phyloP scores from a whole-genome alignment of 208 protist species.

The Wallacemonas rigidus region DNA sequence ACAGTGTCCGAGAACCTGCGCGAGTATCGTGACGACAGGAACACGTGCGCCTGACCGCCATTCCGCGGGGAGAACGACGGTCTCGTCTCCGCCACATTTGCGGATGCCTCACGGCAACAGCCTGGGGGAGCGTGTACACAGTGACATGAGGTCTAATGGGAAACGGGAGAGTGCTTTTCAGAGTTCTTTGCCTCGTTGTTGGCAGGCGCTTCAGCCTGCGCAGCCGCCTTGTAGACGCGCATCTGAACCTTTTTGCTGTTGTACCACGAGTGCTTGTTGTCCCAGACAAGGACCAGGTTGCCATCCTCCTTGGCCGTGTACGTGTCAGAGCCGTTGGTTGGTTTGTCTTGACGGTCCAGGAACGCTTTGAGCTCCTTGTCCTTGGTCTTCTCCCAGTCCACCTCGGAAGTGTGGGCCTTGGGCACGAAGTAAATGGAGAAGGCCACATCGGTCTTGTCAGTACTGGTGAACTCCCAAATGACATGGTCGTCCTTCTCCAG shows the following conservation, averaged over 20 bases:
- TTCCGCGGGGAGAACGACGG: no score
- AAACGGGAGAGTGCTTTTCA: conserved; percentile 1
- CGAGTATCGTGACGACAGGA: no score
- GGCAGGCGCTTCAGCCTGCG: background rate
- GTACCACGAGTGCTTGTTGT: conserved; percentile 60
- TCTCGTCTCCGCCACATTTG: no score
- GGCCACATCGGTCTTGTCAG: conserved; percentile 38
- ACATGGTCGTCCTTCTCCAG: conserved; percentile 50
- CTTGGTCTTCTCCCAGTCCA: conserved; percentile 24
- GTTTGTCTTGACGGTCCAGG: conserved; percentile 26
- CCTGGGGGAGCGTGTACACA: no score
- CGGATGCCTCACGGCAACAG: no score
- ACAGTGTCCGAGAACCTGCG: no score
- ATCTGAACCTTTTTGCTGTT: conserved; percentile 56
- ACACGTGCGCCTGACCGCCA: no score
- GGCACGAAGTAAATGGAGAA: conserved; percentile 52
- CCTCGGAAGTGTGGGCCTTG: background rate
- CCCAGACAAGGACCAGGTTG: conserved; percentile 57
- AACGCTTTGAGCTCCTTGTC: conserved; percentile 37
- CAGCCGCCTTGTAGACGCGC: conserved; percentile 50
- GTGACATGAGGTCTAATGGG: background rate
- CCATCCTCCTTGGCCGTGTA: conserved; percentile 56
- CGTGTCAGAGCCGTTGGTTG: conserved; percentile 35
- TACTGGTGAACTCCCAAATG: conserved; percentile 62
- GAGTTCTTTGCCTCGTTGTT: background rate